Evolutionary conservation across 345 rosid species (phyloP).

Genomic region (Lepidium africanum): DNA sequence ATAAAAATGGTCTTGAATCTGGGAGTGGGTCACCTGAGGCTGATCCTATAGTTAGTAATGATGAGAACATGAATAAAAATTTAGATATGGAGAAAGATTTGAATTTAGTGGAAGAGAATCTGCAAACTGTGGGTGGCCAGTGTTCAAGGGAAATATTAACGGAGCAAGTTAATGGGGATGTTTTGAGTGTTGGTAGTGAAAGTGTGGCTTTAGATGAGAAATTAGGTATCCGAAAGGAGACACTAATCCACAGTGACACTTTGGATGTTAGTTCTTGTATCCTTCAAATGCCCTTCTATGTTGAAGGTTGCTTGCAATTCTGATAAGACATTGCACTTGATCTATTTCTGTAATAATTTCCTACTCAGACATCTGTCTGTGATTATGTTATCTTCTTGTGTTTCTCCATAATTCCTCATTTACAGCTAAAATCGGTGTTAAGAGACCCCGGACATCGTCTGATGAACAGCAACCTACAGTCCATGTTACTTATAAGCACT

Average conservation of each 20-base stretch:
- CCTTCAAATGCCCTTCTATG: slow-evolving; percentile 33
- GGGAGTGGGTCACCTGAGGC: slow-evolving; percentile 34
- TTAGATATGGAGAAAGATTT: slow-evolving; percentile 15
- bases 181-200: slow-evolving; percentile 31
- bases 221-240: slow-evolving; percentile 16
- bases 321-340: background rate
- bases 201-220: slow-evolving; percentile 30
- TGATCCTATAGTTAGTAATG: slow-evolving; percentile 14
- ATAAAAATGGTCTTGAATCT: slow-evolving; percentile 28
- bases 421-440: slow-evolving; percentile 53
- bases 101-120: slow-evolving; percentile 22
- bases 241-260: slow-evolving; percentile 13
- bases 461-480: slow-evolving; percentile 65
- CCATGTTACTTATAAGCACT: slow-evolving; percentile 51
- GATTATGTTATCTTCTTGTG: slow-evolving; percentile 2
- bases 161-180: slow-evolving; percentile 37
- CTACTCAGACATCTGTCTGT: background rate
- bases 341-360: background rate
- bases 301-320: slow-evolving; percentile 1
- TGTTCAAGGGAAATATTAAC: slow-evolving; percentile 12
- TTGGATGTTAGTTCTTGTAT: slow-evolving; percentile 48
- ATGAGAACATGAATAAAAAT: background rate
- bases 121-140: slow-evolving; percentile 24
- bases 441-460: slow-evolving; percentile 46
- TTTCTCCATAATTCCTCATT: slow-evolving; percentile 46